These are phyloP conservation scores for Trapa bicornis DNA, from an alignment of 345 rosid genomes.

Conservation along the genomic window DNA sequence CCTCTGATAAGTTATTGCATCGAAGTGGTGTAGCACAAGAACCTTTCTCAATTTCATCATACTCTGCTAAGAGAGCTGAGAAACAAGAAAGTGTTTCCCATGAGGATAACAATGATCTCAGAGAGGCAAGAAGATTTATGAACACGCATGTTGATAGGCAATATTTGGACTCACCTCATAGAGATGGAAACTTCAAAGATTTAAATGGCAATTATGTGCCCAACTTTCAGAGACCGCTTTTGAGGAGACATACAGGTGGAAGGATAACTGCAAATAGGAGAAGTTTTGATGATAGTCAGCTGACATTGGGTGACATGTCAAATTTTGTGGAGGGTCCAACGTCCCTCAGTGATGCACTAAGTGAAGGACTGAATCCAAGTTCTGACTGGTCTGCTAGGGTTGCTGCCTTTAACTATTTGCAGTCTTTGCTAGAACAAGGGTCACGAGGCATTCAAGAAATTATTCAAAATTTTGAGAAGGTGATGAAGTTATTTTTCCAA, in stretches of 20 bases:
- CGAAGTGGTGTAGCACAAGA: conserved; percentile 48
- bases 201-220: conserved; percentile 67
- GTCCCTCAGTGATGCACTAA: conserved; percentile 75
- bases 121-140: conserved; percentile 57
- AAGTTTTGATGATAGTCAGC: conserved; percentile 90
- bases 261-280: conserved; percentile 78
- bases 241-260: conserved; percentile 69
- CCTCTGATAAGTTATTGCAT: conserved; percentile 44
- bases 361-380: conserved; percentile 79
- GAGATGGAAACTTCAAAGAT: conserved; percentile 54
- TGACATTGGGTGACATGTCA: conserved; percentile 70
- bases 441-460: conserved; percentile 91
- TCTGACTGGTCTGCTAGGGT: conserved; percentile 98
- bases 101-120: conserved; percentile 54
- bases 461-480: conserved; percentile 86
- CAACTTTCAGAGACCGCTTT: conserved; percentile 92
- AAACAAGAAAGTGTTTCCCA: conserved; percentile 52
- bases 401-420: conserved; percentile 82
- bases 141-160: conserved; percentile 57
- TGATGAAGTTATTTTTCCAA: conserved; percentile 94
- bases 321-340: conserved; percentile 72
- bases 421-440: conserved; percentile 81
- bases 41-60: conserved; percentile 51
- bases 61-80: conserved; percentile 56
- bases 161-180: conserved; percentile 45